A percentile compares a stretch with the other conserved stretches of the same genome.
phyloP scores from a whole-genome alignment of 768 basidiomycete species.

The Clathrus columnatus region DNA sequence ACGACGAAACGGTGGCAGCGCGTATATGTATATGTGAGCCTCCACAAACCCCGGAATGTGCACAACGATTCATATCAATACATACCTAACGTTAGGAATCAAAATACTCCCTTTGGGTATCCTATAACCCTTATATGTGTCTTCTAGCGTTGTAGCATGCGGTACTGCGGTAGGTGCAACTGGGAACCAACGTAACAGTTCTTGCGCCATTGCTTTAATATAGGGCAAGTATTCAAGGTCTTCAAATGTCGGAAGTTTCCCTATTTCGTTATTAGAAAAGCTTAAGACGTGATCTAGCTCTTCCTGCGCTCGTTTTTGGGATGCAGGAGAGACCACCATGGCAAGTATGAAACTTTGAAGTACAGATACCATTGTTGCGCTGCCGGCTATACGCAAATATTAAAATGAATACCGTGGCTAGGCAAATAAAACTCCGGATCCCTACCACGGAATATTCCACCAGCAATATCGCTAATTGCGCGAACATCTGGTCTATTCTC shows the following conservation, averaged over 20 bases:
- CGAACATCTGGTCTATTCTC: too few species aligned
- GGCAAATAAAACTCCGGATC: too few species aligned
- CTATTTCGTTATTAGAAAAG: neutral
- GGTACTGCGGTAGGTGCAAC: neutral
- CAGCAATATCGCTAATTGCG: too few species aligned
- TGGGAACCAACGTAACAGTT: neutral
- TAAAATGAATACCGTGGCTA: too few species aligned
- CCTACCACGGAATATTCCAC: too few species aligned
- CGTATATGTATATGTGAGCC: too few species aligned
- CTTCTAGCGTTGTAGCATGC: constrained; percentile 9
- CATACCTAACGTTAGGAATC: constrained; percentile 12
- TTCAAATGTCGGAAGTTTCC: constrained; percentile 1
- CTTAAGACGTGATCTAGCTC: constrained; percentile 12
- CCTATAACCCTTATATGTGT: constrained; percentile 10
- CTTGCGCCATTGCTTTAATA: constrained; percentile 6
- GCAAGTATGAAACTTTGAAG: neutral
- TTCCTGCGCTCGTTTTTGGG: neutral
- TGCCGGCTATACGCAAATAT: too few species aligned
- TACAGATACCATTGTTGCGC: neutral
- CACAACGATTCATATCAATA: too few species aligned
- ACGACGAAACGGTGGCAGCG: neutral
- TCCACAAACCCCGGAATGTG: too few species aligned
- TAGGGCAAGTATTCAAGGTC: constrained; percentile 11
- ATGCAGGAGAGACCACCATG: constrained; percentile 2
- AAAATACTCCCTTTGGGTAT: constrained; percentile 14